Conservation (phyloP, 2,329 filamentous ascomycete genomes). For the Arachnomyces sp. region DNA sequence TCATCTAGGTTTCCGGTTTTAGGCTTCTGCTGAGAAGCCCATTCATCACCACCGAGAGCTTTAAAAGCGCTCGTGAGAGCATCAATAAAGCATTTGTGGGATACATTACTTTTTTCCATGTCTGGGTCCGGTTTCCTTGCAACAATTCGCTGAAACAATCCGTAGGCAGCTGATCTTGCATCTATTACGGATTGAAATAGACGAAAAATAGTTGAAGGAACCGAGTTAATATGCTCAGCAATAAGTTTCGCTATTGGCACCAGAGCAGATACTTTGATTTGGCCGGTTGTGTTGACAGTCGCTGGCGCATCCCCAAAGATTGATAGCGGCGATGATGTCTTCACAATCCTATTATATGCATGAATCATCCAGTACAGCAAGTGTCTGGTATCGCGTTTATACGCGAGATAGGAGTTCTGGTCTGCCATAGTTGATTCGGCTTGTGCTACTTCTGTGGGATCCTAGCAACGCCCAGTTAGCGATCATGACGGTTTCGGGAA, state of each 20-base stretch:
- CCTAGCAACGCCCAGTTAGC: too few relatives aligned
- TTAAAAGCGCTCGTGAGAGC: conserved; percentile 30
- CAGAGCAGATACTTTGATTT: conserved; percentile 30
- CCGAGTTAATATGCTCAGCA: conserved; percentile 23
- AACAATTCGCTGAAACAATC: conserved; percentile 26
- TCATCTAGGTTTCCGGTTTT: conserved; percentile 5
- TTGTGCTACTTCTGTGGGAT: too few relatives aligned
- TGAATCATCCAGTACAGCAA: conserved; percentile 28
- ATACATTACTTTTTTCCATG: conserved; percentile 30
- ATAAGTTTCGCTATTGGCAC: conserved; percentile 36
- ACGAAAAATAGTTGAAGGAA: conserved; percentile 28
- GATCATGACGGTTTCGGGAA: too few relatives aligned
- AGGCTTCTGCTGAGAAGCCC: conserved; percentile 12
- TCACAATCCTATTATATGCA: conserved; percentile 29
- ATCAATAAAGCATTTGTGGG: conserved; percentile 39
- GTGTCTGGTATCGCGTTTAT: conserved; percentile 33
- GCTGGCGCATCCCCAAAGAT: too few relatives aligned
- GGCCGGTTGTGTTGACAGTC: conserved; percentile 26
- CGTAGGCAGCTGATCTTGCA: conserved; percentile 22
- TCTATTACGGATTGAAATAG: conserved; percentile 35
- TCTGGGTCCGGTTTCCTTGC: conserved; percentile 27
- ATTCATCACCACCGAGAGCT: conserved; percentile 26
- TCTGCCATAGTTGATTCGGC: conserved; percentile 2
- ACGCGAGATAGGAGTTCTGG: conserved; percentile 28
- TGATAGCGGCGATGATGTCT: conserved; percentile 7